Evolutionary conservation across 176 grass and related monocot species (phyloP), one percentile per base, ranked within the genome.

Genomic region (Hsuehochloa calcarea): DNA sequence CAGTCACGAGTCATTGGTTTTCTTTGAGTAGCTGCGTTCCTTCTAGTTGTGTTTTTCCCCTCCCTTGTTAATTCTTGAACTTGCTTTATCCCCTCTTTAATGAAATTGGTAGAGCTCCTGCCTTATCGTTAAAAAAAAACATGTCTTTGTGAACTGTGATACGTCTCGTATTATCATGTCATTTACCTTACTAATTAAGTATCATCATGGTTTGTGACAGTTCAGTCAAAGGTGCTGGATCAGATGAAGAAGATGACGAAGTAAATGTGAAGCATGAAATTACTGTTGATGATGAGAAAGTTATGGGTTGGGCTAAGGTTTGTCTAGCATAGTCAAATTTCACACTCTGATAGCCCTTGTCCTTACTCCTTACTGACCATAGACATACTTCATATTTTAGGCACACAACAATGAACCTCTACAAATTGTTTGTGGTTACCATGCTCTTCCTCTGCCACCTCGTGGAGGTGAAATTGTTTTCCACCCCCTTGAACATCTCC

Each of bases 281-380:
- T 72, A 56, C 65, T 92, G 78, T 93, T 84, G 90, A 82, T 89
- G 96, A 98, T 94, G 84, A 94, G 58, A 98, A 98, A 89, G 83
- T 96, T 65, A 92, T 96, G 81, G 96, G 85, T 77, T 98, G 96
- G 93, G 96, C 96, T 74, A 98, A 98, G 96, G 96, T 98, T 79
- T 75, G 77, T 82, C 72, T 77, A n/a, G 72, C 3, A 81, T 70
- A 17, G 74, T 76, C 58, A 89, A 82, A 75, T 70, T 84, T 4
- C 8, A 74, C 22, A 68, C 59, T 41, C 68, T 73, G 49, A 50
- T 69, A 23, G 78, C 43, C 77, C 82, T 87, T 84, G 19, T 83
- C 67, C 84, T 68, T 72, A 74, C 67, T 83, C 67, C 84, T 68
- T 72, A 74, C 67, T 87, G 38, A 82, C 72, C 17, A 11, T 78